These are phyloP conservation scores for Daldinia caldariorum DNA, from an alignment of 495 filamentous ascomycete genomes.

Conservation along the genomic window DNA sequence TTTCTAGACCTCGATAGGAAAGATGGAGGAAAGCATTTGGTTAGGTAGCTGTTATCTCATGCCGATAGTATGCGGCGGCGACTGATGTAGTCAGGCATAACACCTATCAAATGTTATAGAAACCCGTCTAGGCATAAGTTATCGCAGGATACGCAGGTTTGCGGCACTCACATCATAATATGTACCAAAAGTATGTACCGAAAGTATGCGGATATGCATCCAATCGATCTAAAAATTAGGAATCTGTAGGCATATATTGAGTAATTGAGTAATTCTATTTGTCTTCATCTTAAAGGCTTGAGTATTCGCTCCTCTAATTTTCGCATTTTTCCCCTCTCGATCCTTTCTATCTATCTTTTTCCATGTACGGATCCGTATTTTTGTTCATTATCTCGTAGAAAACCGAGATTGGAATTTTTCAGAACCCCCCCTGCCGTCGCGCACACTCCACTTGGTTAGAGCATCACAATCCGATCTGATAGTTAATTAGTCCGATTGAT, in stretches of 20 bases:
- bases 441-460: slow-evolving; percentile 1
- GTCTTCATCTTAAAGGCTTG: slow-evolving; percentile 21
- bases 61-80: slow-evolving; percentile 24
- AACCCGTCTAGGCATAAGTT: not conserved
- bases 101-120: not conserved
- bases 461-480: not conserved
- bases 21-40: slow-evolving; percentile 8
- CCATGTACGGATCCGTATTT: not conserved
- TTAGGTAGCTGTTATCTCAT: too few species aligned
- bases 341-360: not conserved
- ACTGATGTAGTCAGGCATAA: too few species aligned
- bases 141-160: too few species aligned
- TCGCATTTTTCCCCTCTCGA: not conserved
- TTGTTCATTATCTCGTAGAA: not conserved
- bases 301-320: slow-evolving; percentile 30
- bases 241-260: slow-evolving; percentile 15
- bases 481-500: slow-evolving; percentile 51
- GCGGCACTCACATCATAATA: too few species aligned
- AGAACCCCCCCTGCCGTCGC: slow-evolving; percentile 10
- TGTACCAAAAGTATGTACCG: slow-evolving; percentile 27
- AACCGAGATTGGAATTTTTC: not conserved
- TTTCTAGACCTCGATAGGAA: not conserved
- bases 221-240: slow-evolving; percentile 15
- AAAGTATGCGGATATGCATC: slow-evolving; percentile 25
- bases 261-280: slow-evolving; percentile 5